Conservation (phyloP, 2,329 filamentous ascomycete genomes). For the Penicillium hesseltinei region DNA sequence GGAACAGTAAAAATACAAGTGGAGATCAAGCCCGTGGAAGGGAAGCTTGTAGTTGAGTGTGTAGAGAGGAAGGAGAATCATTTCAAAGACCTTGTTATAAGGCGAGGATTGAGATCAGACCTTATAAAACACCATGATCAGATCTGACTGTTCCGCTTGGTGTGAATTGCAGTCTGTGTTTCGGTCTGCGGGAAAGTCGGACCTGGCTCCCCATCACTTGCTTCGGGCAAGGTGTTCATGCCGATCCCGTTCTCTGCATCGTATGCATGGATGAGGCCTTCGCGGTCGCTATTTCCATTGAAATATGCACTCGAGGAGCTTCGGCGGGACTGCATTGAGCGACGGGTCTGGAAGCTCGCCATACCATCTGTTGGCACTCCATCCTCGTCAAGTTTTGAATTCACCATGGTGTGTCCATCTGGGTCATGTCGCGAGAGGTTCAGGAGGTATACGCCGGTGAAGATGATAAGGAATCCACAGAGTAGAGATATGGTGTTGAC, state of each 20-base stretch:
- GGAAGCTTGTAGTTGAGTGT: slow-evolving; percentile 3
- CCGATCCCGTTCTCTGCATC: slow-evolving; percentile 81
- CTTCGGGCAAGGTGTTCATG: slow-evolving; percentile 74
- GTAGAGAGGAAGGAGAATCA: slow-evolving; percentile 18
- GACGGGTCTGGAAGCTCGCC: slow-evolving; percentile 81
- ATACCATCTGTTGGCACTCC: slow-evolving; percentile 89
- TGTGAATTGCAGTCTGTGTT: slow-evolving; percentile 26
- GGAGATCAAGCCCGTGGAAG: slow-evolving; percentile 6
- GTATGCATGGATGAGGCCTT: slow-evolving; percentile 83
- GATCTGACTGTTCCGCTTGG: slow-evolving; percentile 34
- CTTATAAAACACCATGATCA: slow-evolving; percentile 11
- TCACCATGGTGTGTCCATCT: slow-evolving; percentile 67
- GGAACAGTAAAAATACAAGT: slow-evolving; percentile 29
- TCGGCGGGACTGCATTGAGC: slow-evolving; percentile 87
- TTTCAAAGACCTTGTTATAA: slow-evolving; percentile 28
- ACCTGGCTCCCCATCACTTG: slow-evolving; percentile 60
- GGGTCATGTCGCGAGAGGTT: slow-evolving; percentile 94
- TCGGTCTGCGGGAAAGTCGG: slow-evolving; percentile 34
- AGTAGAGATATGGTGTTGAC: slow-evolving; percentile 91
- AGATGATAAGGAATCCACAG: slow-evolving; percentile 91
- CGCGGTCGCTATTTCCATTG: slow-evolving; percentile 62
- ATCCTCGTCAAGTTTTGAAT: slow-evolving; percentile 57
- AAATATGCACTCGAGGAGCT: slow-evolving; percentile 62
- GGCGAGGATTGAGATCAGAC: slow-evolving; percentile 13
- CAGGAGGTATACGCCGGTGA: slow-evolving; percentile 90